Evolutionary conservation across 805 yeast species (phyloP), one percentile per base, ranked within the genome.

Genomic region (Candida taoyuanica): DNA sequence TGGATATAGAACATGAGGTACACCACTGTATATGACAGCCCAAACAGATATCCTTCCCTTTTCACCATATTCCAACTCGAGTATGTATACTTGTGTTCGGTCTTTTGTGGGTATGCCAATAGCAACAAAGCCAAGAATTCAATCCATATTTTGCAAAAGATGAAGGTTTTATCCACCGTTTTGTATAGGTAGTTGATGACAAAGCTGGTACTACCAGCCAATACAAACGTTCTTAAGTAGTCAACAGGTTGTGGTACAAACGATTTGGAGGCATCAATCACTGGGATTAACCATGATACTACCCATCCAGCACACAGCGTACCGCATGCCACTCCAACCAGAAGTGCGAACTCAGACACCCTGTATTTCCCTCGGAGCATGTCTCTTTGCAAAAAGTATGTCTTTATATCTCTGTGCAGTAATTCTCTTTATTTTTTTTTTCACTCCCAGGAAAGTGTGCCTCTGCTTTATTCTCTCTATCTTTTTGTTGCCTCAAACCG

Each of bases 41-140:
- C 72, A 43, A 65, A 66, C 7, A 65, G 40, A 37, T 55, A 66
- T 2, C 65, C 58, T 46, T 66, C 68, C 32, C 64, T 55, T 29
- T 64, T 68, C 3, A 63, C 62, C n/a, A 67, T 53, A 34, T 65
- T 67, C 68, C 70, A 67, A 17, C 40, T 35, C 2, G 56, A 47
- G 25, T 46, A 38, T 13, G 53, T 47, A 29, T 45, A 38, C 21
- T 51, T 44, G 12, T 36, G 40, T 12, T 43, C 47, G 7, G 63
- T 59, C 23, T 55, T 45, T 39, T 67, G 72, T 3, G 72, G 72
- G 34, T 63, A 64, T 18, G 72, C 68, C 37, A 65, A 44, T 13
- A 62, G 52, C 14, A 64, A 48, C 7, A 67, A 39, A 3, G 67
- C 59, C 26, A 61, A 41, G 27, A 67, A 57, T 43, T 60, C 55